phyloP scores from a whole-genome alignment of 164 flowering plant genomes.

The Umbellularia californica region DNA sequence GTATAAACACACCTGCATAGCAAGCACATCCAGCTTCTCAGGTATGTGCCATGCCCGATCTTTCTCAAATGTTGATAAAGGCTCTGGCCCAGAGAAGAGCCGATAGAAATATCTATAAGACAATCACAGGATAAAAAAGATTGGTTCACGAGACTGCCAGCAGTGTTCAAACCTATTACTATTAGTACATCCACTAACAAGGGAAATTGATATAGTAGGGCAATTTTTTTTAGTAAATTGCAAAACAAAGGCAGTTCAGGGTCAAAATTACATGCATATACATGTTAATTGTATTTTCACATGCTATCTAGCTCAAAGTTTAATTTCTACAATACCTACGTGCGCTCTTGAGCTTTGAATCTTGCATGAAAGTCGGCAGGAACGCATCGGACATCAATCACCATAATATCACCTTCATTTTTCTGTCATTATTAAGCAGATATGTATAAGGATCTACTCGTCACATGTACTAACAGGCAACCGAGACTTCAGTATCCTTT shows the following conservation, averaged over 20 bases:
- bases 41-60: slow-evolving; percentile 93
- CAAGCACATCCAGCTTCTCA: slow-evolving; percentile 54
- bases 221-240: not conserved
- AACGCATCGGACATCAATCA: slow-evolving; percentile 76
- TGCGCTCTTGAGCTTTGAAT: slow-evolving; percentile 84
- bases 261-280: not conserved
- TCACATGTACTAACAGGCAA: not conserved
- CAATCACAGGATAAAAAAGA: not conserved
- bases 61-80: slow-evolving; percentile 77
- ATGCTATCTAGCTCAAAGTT: not conserved
- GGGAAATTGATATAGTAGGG: not conserved
- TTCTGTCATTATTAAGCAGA: slow-evolving; percentile 37
- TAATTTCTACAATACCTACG: slow-evolving; percentile 52
- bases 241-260: not conserved
- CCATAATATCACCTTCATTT: slow-evolving; percentile 73
- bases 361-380: slow-evolving; percentile 89
- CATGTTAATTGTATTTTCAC: not conserved
- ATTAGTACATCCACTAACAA: not conserved
- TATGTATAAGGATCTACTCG: not conserved
- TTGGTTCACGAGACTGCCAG: not conserved
- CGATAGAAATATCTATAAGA: slow-evolving; percentile 77
- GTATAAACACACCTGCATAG: slow-evolving; percentile 65
- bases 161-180: not conserved
- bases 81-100: slow-evolving; percentile 69
- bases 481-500: not conserved